A percentile compares a stretch with the other conserved stretches of the same genome.
Evolutionary conservation across 2,329 filamentous ascomycete species (phyloP).

Genomic region (Claviceps arundinis): DNA sequence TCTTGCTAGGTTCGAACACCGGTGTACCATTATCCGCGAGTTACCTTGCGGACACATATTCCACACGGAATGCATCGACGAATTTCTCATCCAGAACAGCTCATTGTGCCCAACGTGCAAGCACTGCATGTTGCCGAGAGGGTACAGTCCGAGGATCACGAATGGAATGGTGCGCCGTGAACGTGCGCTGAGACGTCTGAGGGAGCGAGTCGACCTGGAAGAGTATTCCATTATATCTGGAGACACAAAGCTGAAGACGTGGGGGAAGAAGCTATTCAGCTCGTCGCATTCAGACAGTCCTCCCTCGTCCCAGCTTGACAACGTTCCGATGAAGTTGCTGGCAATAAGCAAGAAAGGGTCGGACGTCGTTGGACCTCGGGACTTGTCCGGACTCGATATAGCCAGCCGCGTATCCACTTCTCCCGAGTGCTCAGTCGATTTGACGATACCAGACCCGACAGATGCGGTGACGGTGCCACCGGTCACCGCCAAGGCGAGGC

Average conservation of each 20-base stretch:
- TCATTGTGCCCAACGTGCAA: constrained; percentile 90
- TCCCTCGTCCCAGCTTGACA: constrained; percentile 6
- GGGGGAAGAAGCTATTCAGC: constrained; percentile 23
- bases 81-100: constrained; percentile 64
- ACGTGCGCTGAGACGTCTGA: constrained; percentile 48
- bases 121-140: constrained; percentile 57
- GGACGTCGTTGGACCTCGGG: constrained; percentile 1
- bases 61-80: constrained; percentile 82
- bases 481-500: constrained; percentile 9
- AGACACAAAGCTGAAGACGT: constrained; percentile 22
- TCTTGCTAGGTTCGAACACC: constrained; percentile 62
- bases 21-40: constrained; percentile 63
- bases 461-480: constrained; percentile 8
- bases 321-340: constrained; percentile 16
- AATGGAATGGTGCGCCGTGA: constrained; percentile 81
- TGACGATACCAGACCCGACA: constrained; percentile 7
- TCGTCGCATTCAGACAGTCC: constrained; percentile 11
- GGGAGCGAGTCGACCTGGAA: constrained; percentile 37
- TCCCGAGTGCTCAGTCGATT: constrained; percentile 2
- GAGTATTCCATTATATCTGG: constrained; percentile 19
- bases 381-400: background rate
- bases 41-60: constrained; percentile 87
- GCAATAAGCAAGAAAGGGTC: constrained; percentile 1
- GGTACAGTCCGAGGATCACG: constrained; percentile 58
- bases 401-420: background rate